Percentiles rank a stretch among this genome's conserved stretches.
Conservation (phyloP, 192 early-diverging fungal genomes). For the Rhizoclosmatium sp. region DNA sequence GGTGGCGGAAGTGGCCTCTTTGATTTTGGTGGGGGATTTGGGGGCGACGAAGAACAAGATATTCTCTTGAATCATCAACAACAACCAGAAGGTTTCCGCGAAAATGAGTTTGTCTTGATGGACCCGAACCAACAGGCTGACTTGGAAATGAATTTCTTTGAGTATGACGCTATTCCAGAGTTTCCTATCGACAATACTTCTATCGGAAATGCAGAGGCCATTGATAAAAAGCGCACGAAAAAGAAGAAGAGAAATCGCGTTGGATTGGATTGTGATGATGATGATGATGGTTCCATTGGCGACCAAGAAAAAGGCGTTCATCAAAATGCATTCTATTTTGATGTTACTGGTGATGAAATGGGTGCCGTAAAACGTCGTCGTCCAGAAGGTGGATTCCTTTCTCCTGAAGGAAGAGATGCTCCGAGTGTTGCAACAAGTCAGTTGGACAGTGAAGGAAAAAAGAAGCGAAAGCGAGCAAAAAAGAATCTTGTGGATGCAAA, state of each 20-base stretch:
- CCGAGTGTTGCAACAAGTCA: neutral
- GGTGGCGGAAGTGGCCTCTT: neutral
- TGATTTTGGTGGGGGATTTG: neutral
- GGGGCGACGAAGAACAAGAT: neutral
- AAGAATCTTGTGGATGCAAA: slow-evolving; percentile 2
- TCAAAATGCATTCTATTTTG: neutral
- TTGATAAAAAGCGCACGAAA: neutral
- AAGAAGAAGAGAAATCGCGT: neutral
- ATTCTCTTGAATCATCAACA: too few species aligned
- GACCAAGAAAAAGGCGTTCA: neutral
- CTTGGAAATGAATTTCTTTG: slow-evolving; percentile 8
- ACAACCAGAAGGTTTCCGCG: neutral
- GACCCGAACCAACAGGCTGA: neutral
- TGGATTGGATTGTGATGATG: neutral
- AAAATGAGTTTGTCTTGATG: neutral
- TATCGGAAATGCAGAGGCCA: neutral
- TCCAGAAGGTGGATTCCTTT: neutral
- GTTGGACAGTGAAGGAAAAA: neutral
- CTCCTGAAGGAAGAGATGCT: too few species aligned
- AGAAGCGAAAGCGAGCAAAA: slow-evolving; percentile 4
- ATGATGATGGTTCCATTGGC: neutral
- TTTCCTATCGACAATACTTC: neutral
- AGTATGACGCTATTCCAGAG: slow-evolving; percentile 4
- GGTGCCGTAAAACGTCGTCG: neutral
- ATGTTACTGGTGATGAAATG: neutral